Conservation (phyloP, 2,329 filamentous ascomycete species). For the Fusarium sp. region DNA sequence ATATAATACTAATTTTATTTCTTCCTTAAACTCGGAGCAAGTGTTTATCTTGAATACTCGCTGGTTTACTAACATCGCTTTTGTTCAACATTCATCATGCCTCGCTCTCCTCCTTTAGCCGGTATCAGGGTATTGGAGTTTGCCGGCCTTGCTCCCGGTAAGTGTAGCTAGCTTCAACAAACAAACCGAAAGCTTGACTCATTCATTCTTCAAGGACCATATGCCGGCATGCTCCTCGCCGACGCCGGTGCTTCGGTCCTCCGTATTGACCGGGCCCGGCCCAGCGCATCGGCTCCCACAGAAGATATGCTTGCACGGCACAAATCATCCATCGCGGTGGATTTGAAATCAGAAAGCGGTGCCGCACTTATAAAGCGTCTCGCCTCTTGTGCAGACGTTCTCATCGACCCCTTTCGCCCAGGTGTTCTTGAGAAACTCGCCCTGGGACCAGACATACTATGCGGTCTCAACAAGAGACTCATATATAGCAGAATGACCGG, state of each 20-base stretch:
- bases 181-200: not conserved
- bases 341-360: conserved; percentile 78
- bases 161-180: conserved; percentile 8
- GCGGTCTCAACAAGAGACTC: conserved; percentile 77
- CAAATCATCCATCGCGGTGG: conserved; percentile 83
- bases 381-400: conserved; percentile 78
- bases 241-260: conserved; percentile 91
- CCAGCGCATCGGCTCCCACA: conserved; percentile 62
- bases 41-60: not conserved
- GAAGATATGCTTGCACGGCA: conserved; percentile 81
- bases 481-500: conserved; percentile 90
- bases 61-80: not conserved
- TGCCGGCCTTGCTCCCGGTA: conserved; percentile 73
- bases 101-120: conserved; percentile 55
- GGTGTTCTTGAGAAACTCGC: conserved; percentile 89
- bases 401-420: conserved; percentile 95
- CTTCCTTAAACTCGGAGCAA: not conserved
- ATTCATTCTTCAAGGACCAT: conserved; percentile 72
- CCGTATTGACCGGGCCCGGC: conserved; percentile 79
- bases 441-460: conserved; percentile 77
- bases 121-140: conserved; percentile 71
- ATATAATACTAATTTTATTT: not conserved
- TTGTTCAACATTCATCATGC: conserved; percentile 48
- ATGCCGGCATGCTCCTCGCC: conserved; percentile 87
- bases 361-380: conserved; percentile 76